Evolutionary conservation across 2,329 filamentous ascomycete species (phyloP), one percentile per base, ranked within the genome.

Genomic region (Plectosphaerella sp.): DNA sequence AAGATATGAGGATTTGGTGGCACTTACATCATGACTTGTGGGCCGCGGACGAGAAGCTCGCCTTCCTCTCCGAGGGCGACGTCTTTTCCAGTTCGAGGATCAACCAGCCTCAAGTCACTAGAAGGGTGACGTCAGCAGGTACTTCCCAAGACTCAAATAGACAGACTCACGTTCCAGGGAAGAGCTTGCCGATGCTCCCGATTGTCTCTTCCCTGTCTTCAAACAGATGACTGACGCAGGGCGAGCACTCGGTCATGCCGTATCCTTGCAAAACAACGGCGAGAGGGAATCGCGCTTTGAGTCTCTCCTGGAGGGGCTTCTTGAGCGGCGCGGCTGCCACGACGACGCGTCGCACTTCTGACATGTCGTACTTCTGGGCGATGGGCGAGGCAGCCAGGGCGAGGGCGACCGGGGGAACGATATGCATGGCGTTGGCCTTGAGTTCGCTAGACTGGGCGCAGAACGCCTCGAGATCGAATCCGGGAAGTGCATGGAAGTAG

Each of bases 211-310:
- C 39, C 0, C 54, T 51, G 45, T 73, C 70, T 35, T 63, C 58
- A 1, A 64, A 56, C 4, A 58, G 62, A 47, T 73, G 71, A 0
- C 71, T 73, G 4, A 74, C 68, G 54, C 73, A 76, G 0, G 64
- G 71, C 5, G 66, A 70, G 3, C 67, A 71, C 53, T 76, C 73
- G 1, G 72, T 75, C 72, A 76, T 75, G 18, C 72, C 73, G 49
- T 74, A 76, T 0, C 70, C 67, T 45, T 75, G 71, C 5, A 71
- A 67, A 16, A 33, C 28, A 33, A 33, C 28, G 8, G 28, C 28
- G 28, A 33, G 28, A 12, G 28, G 28, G 28, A 33, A 33, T 3
- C 64, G 58, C 18, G 56, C 51, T 42, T 66, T 55, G 4, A 72
- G 57, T 5, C 58, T 62, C 4, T 65, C 56, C 3, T 67, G 53